phyloP scores from a whole-genome alignment of 2,329 filamentous ascomycete species.

The Parafenestella ontariensis region DNA sequence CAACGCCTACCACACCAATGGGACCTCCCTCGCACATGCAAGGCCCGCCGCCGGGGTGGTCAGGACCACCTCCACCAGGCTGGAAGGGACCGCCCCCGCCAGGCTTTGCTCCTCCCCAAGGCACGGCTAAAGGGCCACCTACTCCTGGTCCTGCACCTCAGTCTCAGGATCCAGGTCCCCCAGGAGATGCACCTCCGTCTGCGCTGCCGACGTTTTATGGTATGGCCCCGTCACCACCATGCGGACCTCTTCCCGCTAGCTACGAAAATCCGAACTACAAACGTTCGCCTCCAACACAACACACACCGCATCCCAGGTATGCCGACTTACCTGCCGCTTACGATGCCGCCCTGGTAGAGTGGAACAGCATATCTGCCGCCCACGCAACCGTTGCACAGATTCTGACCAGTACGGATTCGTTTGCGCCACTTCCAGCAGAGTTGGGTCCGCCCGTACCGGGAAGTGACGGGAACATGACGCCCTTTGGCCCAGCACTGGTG shows the following conservation, averaged over 20 bases:
- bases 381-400: constrained; percentile 69
- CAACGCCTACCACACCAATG: constrained; percentile 25
- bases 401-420: constrained; percentile 72
- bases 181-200: constrained; percentile 15
- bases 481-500: constrained; percentile 81
- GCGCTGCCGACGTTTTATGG: constrained; percentile 60
- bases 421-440: constrained; percentile 76
- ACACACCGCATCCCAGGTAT: constrained; percentile 22
- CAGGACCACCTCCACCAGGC: constrained; percentile 18
- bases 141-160: constrained; percentile 13
- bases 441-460: constrained; percentile 62
- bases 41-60: constrained; percentile 34
- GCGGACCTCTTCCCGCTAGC: constrained; percentile 52
- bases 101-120: constrained; percentile 18
- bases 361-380: constrained; percentile 75
- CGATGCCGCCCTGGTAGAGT: constrained; percentile 76
- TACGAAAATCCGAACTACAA: constrained; percentile 45
- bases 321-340: constrained; percentile 69
- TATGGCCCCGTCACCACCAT: constrained; percentile 54
- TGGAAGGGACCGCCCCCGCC: constrained; percentile 28
- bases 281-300: constrained; percentile 22
- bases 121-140: constrained; percentile 7
- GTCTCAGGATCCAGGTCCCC: constrained; percentile 7
- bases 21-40: constrained; percentile 37
- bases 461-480: constrained; percentile 59